phyloP scores from a whole-genome alignment of 805 yeast genomes.

The Kodamaea restingae region DNA sequence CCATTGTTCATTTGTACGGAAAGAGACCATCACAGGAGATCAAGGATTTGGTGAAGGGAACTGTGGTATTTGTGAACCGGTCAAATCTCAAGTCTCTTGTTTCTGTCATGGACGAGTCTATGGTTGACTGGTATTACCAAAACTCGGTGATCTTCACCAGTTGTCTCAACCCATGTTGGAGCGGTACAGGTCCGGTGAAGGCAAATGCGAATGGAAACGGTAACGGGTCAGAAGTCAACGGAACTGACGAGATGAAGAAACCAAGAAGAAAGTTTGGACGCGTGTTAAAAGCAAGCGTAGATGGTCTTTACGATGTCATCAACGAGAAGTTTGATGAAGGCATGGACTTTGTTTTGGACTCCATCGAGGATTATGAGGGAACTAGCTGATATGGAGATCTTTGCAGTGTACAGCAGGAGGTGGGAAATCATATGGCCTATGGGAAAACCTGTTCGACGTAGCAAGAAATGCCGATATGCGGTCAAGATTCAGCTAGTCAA shows the following conservation, averaged over 20 bases:
- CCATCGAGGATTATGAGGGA: slow-evolving; percentile 53
- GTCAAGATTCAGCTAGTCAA: too few relatives aligned
- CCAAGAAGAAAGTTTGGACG: slow-evolving; percentile 92
- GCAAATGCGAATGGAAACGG: slow-evolving; percentile 16
- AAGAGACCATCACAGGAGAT: slow-evolving; percentile 61
- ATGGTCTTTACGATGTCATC: slow-evolving; percentile 71
- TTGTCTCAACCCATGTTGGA: slow-evolving; percentile 78
- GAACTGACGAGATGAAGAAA: slow-evolving; percentile 45
- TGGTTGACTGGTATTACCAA: slow-evolving; percentile 88
- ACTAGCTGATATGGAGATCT: slow-evolving; percentile 14
- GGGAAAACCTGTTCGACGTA: too few relatives aligned
- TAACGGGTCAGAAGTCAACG: slow-evolving; percentile 13
- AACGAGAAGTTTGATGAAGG: slow-evolving; percentile 84
- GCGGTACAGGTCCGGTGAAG: slow-evolving; percentile 24
- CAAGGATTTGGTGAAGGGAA: slow-evolving; percentile 59
- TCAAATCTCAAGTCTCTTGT: slow-evolving; percentile 72
- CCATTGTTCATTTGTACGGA: slow-evolving; percentile 82
- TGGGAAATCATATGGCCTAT: too few relatives aligned
- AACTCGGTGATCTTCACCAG: slow-evolving; percentile 82
- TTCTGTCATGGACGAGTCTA: slow-evolving; percentile 82
- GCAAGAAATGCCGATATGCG: too few relatives aligned
- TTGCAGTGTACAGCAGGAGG: too few relatives aligned
- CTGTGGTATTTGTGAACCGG: slow-evolving; percentile 65
- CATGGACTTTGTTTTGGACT: slow-evolving; percentile 75
- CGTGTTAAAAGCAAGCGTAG: slow-evolving; percentile 68